A percentile compares a stretch with the other conserved stretches of the same genome.
These are phyloP conservation scores for Dentipellis sp. DNA, from an alignment of 768 basidiomycete genomes.

Conservation along the genomic window DNA sequence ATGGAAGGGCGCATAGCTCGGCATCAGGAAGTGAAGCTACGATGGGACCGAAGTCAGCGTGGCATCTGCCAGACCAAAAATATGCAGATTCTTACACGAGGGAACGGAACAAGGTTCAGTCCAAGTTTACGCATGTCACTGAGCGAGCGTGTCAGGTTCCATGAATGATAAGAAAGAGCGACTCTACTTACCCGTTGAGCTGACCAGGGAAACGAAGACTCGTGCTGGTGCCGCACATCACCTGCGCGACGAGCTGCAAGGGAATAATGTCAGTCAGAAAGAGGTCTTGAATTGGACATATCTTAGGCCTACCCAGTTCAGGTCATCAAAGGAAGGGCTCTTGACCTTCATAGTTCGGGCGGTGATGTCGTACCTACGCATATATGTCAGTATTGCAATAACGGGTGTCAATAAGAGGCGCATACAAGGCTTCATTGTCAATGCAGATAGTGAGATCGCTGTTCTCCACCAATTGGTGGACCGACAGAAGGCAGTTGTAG, in stretches of 20 bases:
- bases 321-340: slow-evolving; percentile 50
- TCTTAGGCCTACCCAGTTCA: slow-evolving; percentile 50
- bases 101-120: slow-evolving; percentile 95
- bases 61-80: neutral
- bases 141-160: slow-evolving; percentile 1
- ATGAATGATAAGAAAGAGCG: neutral
- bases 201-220: slow-evolving; percentile 92
- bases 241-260: slow-evolving; percentile 63
- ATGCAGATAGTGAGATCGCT: slow-evolving; percentile 78
- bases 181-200: slow-evolving; percentile 60
- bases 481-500: slow-evolving; percentile 77
- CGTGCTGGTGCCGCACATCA: slow-evolving; percentile 93
- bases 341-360: slow-evolving; percentile 56
- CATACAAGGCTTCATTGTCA: slow-evolving; percentile 81
- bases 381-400: neutral
- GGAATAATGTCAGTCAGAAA: neutral
- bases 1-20: slow-evolving; percentile 87
- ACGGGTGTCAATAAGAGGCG: slow-evolving; percentile 1
- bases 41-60: slow-evolving; percentile 4
- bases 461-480: slow-evolving; percentile 86
- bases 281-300: neutral
- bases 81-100: slow-evolving; percentile 47
- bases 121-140: slow-evolving; percentile 85
- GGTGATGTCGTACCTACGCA: slow-evolving; percentile 60
- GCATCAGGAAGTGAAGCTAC: slow-evolving; percentile 93